phyloP scores from a whole-genome alignment of 2,329 filamentous ascomycete species.

The Teratosphaeria epicoccoides region DNA sequence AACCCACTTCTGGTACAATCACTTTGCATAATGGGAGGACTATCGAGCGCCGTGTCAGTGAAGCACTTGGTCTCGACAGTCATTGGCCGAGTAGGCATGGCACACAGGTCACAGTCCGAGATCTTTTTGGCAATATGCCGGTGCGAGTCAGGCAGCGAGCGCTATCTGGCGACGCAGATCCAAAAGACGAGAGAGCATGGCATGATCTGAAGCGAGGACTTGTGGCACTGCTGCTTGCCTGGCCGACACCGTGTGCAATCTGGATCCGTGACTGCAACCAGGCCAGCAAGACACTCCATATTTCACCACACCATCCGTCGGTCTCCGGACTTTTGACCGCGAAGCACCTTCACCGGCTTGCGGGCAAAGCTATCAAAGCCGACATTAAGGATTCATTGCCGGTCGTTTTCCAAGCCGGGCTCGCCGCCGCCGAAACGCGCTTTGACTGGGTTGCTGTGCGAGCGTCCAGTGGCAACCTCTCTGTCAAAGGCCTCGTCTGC shows the following conservation, averaged over 20 bases:
- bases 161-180: slow-evolving; percentile 38
- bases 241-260: slow-evolving; percentile 48
- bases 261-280: slow-evolving; percentile 45
- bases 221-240: slow-evolving; percentile 59
- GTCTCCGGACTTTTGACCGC: slow-evolving; percentile 15
- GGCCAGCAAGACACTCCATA: slow-evolving; percentile 6
- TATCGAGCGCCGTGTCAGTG: slow-evolving; percentile 41
- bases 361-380: slow-evolving; percentile 9
- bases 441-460: slow-evolving; percentile 59
- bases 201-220: slow-evolving; percentile 49
- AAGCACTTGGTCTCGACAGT: not conserved
- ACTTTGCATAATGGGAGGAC: slow-evolving; percentile 59
- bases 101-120: slow-evolving; percentile 62
- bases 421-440: slow-evolving; percentile 45
- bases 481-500: slow-evolving; percentile 62
- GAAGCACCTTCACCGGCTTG: slow-evolving; percentile 18
- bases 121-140: slow-evolving; percentile 83
- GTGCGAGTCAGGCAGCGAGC: slow-evolving; percentile 76
- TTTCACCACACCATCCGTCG: slow-evolving; percentile 12
- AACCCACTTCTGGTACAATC: slow-evolving; percentile 54
- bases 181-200: slow-evolving; percentile 54
- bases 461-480: slow-evolving; percentile 52
- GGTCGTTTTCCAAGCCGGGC: slow-evolving; percentile 55
- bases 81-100: slow-evolving; percentile 35
- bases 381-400: slow-evolving; percentile 30